phyloP scores from a whole-genome alignment of 495 filamentous ascomycete species.

The Chaetomidium leptoderma region DNA sequence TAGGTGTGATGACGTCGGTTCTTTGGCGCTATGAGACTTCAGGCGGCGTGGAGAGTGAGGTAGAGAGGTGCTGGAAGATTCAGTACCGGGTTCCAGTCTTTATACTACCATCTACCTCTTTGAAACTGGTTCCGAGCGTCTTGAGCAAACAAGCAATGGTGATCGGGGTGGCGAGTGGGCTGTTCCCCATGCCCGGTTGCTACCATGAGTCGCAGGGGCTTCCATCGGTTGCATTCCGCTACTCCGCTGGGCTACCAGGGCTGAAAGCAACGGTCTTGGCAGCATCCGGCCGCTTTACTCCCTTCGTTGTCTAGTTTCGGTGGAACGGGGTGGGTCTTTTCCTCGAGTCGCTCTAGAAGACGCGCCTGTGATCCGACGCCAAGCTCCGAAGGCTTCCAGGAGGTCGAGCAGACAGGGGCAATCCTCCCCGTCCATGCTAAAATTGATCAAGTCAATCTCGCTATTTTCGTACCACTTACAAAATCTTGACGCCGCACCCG shows the following conservation, averaged over 20 bases:
- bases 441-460: not conserved
- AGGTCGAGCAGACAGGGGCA: not conserved
- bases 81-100: not conserved
- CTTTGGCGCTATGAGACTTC: not conserved
- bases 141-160: not conserved
- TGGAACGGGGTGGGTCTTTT: not conserved
- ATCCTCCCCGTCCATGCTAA: not conserved
- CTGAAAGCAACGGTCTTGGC: not conserved
- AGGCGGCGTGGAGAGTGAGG: not conserved
- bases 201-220: not conserved
- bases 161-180: slow-evolving; percentile 1
- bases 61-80: not conserved
- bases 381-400: slow-evolving; percentile 11
- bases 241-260: slow-evolving; percentile 14
- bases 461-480: slow-evolving; percentile 1
- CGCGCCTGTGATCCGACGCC: not conserved
- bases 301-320: not conserved
- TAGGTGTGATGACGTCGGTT: not conserved
- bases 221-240: slow-evolving; percentile 26
- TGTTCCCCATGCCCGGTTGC: slow-evolving; percentile 5
- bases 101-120: not conserved
- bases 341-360: not conserved
- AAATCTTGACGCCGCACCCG: too few relatives aligned
- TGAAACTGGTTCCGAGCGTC: not conserved
- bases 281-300: not conserved